Evolutionary conservation across 2,329 filamentous ascomycete species (phyloP).

Genomic region (Epichloe bromicola): DNA sequence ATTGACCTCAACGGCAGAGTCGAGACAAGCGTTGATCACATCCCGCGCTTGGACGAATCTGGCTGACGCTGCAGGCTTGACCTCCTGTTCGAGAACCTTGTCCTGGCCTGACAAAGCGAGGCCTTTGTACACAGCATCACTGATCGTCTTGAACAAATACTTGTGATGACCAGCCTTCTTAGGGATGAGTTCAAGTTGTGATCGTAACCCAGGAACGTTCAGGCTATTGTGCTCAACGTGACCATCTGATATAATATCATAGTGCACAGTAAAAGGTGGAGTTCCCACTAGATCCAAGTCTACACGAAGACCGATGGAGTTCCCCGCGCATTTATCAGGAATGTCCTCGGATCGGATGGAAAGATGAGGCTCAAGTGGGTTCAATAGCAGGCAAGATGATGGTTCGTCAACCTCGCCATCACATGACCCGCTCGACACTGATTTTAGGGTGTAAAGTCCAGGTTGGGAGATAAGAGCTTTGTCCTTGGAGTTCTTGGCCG

Average conservation of each 20-base stretch:
- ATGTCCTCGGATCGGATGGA: slow-evolving; percentile 66
- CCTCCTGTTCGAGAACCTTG: slow-evolving; percentile 67
- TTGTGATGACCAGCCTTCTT: slow-evolving; percentile 70
- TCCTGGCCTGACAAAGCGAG: slow-evolving; percentile 48
- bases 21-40: slow-evolving; percentile 62
- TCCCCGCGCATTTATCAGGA: slow-evolving; percentile 88
- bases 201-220: slow-evolving; percentile 55
- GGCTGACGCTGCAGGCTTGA: slow-evolving; percentile 84
- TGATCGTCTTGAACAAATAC: slow-evolving; percentile 71
- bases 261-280: slow-evolving; percentile 76
- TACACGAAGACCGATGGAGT: slow-evolving; percentile 79
- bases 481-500: slow-evolving; percentile 48
- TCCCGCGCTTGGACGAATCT: slow-evolving; percentile 45
- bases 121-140: slow-evolving; percentile 67
- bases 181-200: slow-evolving; percentile 76
- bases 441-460: slow-evolving; percentile 75
- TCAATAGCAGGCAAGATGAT: slow-evolving; percentile 82
- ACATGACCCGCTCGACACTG: slow-evolving; percentile 70
- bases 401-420: slow-evolving; percentile 84
- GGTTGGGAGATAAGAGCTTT: slow-evolving; percentile 58
- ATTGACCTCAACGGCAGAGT: slow-evolving; percentile 63
- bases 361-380: slow-evolving; percentile 76
- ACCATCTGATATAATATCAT: slow-evolving; percentile 55
- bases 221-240: slow-evolving; percentile 41
- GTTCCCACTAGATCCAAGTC: slow-evolving; percentile 85